Evolutionary conservation across 345 rosid species (phyloP), one percentile per base, ranked within the genome.

Genomic region (Syzygium oleosum): DNA sequence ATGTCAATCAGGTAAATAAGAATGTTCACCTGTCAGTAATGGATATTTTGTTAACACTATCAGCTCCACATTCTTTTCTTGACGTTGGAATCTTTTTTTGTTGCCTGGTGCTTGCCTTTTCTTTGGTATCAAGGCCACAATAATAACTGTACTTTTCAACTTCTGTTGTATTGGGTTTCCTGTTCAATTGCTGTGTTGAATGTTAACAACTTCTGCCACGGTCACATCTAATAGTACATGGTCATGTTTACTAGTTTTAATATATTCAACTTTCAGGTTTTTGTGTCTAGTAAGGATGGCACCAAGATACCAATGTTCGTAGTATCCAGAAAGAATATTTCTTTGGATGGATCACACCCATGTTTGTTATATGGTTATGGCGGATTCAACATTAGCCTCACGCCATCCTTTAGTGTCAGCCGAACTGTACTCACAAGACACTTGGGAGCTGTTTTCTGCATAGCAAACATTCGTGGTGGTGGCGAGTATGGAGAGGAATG

Each of bases 401-500:
- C 98, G 7, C 99, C 99, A 9, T 94, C 92, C 43, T 98, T 96
- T 73, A 94, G 93, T 79, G 94, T 93, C n/a, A 89, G 91, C 56
- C 98, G 99, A 7, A 92, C 91, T 15, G 92, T 94, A 63, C 98
- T 96, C n/a, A 87, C 91, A 51, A 94, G 93, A 89, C 95, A 98
- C 91, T 91, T 98, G 56, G 99, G 98, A 88, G 94, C 90, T 85
- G 95, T 98, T 84, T 92, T 86, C 90, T 96, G 98, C 90, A 87
- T 98, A 87, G 98, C 98, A 85, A 98, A 94, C 88, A 93, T 96
- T 29, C 99, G 99, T 31, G 99, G 99, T 52, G 99, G 99, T 52
- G 99, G 99, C 86, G 99, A 96, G 91, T 96, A 98, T 84, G 99
- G 99, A 68, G 98, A 96, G 92, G 97, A 96, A 89, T 96, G 99